These are phyloP conservation scores for Thermothelomyces thermophilus DNA, from an alignment of 2,329 filamentous ascomycete species.

Conservation along the genomic window DNA sequence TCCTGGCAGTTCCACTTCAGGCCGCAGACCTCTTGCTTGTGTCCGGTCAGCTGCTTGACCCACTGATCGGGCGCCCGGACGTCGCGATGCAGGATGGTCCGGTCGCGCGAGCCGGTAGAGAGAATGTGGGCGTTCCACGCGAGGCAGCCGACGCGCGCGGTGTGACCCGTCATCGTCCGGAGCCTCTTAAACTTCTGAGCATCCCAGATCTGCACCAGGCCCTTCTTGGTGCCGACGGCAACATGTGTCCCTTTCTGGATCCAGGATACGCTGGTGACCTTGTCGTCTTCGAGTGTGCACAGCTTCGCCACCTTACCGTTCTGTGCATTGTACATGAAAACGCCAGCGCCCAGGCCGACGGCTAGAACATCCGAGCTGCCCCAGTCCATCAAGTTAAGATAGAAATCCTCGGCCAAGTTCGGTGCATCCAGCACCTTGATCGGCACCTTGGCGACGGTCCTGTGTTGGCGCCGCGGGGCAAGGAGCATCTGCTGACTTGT, in stretches of 20 bases:
- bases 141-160: slow-evolving; percentile 82
- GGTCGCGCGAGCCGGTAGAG: slow-evolving; percentile 88
- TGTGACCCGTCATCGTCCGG: slow-evolving; percentile 95
- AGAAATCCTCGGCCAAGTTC: slow-evolving; percentile 94
- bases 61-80: slow-evolving; percentile 89
- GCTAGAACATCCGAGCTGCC: slow-evolving; percentile 90
- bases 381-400: slow-evolving; percentile 96
- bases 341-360: slow-evolving; percentile 84
- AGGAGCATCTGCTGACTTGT: slow-evolving; percentile 91
- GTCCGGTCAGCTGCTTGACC: slow-evolving; percentile 77
- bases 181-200: slow-evolving; percentile 78
- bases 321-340: slow-evolving; percentile 98
- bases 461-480: slow-evolving; percentile 79
- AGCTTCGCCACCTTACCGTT: slow-evolving; percentile 88
- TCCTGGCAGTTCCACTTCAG: slow-evolving; percentile 97
- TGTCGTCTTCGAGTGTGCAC: slow-evolving; percentile 87
- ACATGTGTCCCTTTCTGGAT: slow-evolving; percentile 96
- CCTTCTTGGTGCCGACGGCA: slow-evolving; percentile 90
- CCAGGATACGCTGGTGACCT: slow-evolving; percentile 95
- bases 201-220: slow-evolving; percentile 96
- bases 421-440: slow-evolving; percentile 97
- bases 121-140: slow-evolving; percentile 99
- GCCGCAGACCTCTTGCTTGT: slow-evolving; percentile 97
- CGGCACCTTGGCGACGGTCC: slow-evolving; percentile 89
- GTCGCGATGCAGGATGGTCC: slow-evolving; percentile 90